These are phyloP conservation scores for Fusarium sp. DNA, from an alignment of 2,329 filamentous ascomycete species.

Conservation along the genomic window DNA sequence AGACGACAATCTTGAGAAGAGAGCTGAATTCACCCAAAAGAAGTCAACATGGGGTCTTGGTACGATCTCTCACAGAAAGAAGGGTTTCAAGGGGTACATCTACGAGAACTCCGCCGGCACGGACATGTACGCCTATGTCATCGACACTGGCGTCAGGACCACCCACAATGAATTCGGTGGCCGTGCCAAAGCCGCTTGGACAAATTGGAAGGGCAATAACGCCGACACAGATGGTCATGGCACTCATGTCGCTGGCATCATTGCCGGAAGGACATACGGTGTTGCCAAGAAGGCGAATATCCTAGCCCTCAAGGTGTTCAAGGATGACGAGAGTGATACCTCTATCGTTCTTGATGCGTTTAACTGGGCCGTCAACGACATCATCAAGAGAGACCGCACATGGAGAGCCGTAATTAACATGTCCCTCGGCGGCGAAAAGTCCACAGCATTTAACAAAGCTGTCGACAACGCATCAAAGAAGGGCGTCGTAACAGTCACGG, in stretches of 20 bases:
- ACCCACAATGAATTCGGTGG: constrained; percentile 29
- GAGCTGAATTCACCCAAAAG: constrained; percentile 12
- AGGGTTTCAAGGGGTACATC: constrained; percentile 19
- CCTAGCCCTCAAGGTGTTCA: constrained; percentile 58
- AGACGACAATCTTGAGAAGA: constrained; percentile 1
- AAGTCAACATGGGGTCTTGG: constrained; percentile 30
- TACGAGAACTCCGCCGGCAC: constrained; percentile 29
- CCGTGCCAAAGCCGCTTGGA: constrained; percentile 24
- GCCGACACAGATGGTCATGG: constrained; percentile 28
- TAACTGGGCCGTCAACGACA: constrained; percentile 53
- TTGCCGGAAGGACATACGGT: constrained; percentile 42
- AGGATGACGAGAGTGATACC: constrained; percentile 28
- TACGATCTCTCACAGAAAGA: constrained; percentile 23
- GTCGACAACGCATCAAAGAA: constrained; percentile 40
- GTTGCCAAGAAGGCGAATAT: constrained; percentile 57
- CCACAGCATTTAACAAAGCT: constrained; percentile 24
- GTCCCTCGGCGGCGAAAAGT: constrained; percentile 52
- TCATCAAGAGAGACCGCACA: constrained; percentile 44
- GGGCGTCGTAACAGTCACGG: constrained; percentile 55
- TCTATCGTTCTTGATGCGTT: constrained; percentile 49
- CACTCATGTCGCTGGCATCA: constrained; percentile 36
- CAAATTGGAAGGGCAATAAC: constrained; percentile 5
- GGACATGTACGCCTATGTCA: constrained; percentile 29
- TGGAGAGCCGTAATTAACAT: constrained; percentile 58
- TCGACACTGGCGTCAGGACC: constrained; percentile 22